Conservation (phyloP, 768 basidiomycete species). For the Trametes punicea region DNA sequence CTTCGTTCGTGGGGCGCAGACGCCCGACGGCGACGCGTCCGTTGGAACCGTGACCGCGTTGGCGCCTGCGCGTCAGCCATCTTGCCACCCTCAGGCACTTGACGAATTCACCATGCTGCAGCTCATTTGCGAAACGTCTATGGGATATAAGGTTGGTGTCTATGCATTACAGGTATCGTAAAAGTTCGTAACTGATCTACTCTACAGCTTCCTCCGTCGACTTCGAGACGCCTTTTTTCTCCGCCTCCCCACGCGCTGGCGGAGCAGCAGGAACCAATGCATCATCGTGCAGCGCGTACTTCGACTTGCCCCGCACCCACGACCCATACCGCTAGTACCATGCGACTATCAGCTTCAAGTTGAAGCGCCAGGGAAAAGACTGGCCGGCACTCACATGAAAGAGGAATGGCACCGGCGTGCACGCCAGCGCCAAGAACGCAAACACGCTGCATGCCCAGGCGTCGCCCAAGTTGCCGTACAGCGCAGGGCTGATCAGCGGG, state of each 20-base stretch:
- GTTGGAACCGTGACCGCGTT: background rate
- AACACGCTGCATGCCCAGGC: slow-evolving; percentile 55
- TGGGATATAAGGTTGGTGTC: background rate
- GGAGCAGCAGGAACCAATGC: background rate
- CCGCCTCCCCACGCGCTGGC: background rate
- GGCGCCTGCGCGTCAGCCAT: background rate
- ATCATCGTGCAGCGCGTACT: slow-evolving; percentile 15
- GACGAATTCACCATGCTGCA: background rate
- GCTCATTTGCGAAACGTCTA: background rate
- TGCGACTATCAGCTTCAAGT: no score
- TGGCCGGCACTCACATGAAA: slow-evolving; percentile 44
- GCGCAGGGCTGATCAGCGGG: slow-evolving; percentile 52
- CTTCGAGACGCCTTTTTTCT: background rate
- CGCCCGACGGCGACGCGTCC: background rate
- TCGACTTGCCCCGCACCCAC: slow-evolving; percentile 19
- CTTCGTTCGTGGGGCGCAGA: background rate
- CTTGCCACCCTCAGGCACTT: background rate
- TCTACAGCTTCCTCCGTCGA: background rate
- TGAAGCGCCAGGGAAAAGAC: no score
- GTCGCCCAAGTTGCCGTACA: slow-evolving; percentile 53
- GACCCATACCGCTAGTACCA: slow-evolving; percentile 21
- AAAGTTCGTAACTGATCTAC: slow-evolving; percentile 1
- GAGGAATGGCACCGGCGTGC: slow-evolving; percentile 53
- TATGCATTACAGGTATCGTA: background rate
- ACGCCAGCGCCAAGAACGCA: slow-evolving; percentile 46